Percentiles rank a stretch among this genome's conserved stretches.
phyloP scores from a whole-genome alignment of 352 stramenopile genomes.

The Phytophthora pini region DNA sequence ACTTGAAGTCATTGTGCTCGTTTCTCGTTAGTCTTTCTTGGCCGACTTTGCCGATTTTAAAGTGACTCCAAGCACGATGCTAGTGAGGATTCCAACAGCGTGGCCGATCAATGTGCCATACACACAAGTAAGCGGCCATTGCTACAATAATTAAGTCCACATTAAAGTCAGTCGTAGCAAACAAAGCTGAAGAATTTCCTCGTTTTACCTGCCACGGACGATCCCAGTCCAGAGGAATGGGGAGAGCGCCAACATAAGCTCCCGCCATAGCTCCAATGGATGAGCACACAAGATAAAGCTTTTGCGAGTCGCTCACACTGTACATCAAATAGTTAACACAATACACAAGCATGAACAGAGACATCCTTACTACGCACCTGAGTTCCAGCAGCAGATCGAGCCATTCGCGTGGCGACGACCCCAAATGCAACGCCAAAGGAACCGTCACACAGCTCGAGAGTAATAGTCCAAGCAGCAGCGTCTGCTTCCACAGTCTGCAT shows the following conservation, averaged over 20 bases:
- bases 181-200: background rate
- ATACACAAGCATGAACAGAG: background rate
- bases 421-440: constrained; percentile 53
- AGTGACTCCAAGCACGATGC: constrained; percentile 19
- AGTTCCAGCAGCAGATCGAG: constrained; percentile 63
- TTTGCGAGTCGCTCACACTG: constrained; percentile 49
- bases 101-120: constrained; percentile 70
- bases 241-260: constrained; percentile 75
- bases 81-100: constrained; percentile 45
- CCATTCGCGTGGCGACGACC: constrained; percentile 44
- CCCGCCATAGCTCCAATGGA: constrained; percentile 67
- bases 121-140: constrained; percentile 88
- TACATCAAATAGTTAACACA: background rate
- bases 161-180: background rate
- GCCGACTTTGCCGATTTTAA: constrained; percentile 20
- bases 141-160: constrained; percentile 40
- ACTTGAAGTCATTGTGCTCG: background rate
- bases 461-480: constrained; percentile 65
- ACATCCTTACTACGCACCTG: constrained; percentile 31
- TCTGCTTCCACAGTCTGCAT: constrained; percentile 67
- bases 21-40: constrained; percentile 32
- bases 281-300: constrained; percentile 61
- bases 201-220: constrained; percentile 83
- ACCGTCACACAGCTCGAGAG: constrained; percentile 56
- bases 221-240: constrained; percentile 89